Evolutionary conservation across 805 yeast genomes (phyloP).

Genomic region (Zygosaccharomyces bailii): DNA sequence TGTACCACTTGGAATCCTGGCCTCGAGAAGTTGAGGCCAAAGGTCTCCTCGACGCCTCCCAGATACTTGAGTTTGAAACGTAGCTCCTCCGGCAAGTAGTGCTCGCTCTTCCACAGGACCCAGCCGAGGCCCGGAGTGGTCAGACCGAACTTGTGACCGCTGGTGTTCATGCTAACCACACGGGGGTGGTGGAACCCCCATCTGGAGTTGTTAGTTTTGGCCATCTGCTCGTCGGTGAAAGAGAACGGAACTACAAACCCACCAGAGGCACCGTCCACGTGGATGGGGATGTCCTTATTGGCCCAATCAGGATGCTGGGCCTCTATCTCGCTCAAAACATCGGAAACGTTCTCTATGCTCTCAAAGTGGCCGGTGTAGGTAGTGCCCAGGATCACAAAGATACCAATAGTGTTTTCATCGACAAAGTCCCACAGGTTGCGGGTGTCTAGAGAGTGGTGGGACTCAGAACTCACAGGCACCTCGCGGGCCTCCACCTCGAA

Average conservation of each 20-base stretch:
- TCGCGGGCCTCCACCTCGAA: constrained; percentile 86
- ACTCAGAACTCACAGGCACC: constrained; percentile 57
- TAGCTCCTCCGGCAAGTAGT: constrained; percentile 63
- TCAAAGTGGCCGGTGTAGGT: constrained; percentile 94
- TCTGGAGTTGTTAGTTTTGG: constrained; percentile 15
- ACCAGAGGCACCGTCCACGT: constrained; percentile 93
- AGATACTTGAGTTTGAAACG: constrained; percentile 77
- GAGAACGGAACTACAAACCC: constrained; percentile 84
- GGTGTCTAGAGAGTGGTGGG: constrained; percentile 64
- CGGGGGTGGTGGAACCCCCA: constrained; percentile 84
- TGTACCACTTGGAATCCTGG: constrained; percentile 90
- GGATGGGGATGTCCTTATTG: constrained; percentile 66
- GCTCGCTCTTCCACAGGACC: constrained; percentile 74
- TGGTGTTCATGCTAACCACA: constrained; percentile 80
- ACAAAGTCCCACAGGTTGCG: constrained; percentile 56
- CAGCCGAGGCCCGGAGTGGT: constrained; percentile 92
- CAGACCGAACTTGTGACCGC: constrained; percentile 91
- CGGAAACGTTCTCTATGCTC: constrained; percentile 57
- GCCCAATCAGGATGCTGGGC: constrained; percentile 28
- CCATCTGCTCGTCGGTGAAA: constrained; percentile 57
- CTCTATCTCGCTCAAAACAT: constrained; percentile 68
- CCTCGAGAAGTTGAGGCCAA: constrained; percentile 82
- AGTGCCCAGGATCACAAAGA: constrained; percentile 83
- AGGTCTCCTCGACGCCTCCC: constrained; percentile 87
- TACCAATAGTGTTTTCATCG: constrained; percentile 92